Evolutionary conservation across 345 rosid species (phyloP), one percentile per base, ranked within the genome.

Genomic region (Psidium friedrichsthalianum): DNA sequence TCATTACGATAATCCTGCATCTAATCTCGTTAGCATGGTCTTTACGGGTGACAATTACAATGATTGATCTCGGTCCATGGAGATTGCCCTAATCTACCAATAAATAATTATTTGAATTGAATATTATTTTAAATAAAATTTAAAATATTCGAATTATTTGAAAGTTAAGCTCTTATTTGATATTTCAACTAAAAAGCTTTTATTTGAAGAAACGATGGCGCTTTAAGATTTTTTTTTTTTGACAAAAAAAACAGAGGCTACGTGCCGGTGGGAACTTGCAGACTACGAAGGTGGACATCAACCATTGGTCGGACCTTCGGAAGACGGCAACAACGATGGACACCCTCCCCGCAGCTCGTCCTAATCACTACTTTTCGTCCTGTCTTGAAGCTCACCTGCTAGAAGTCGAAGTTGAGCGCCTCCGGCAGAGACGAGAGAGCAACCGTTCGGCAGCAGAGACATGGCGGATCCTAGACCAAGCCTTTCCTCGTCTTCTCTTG

Each of bases 91-190:
- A n/a, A n/a, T n/a, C n/a, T n/a, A n/a, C n/a, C n/a, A n/a, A n/a
- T n/a, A n/a, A n/a, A n/a, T 44, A 5, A 44, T 1, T 1, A 44
- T 44, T 1, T 6, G 1, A 44, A 44, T 1, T 44, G 8, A 5
- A 44, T 5, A 57, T 57, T 25, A 57, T 57, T 11, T 2, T 5
- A 25, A 12, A 25, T n/a, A 57, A 44, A 40, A 5, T 3, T 40
- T 40, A 3, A 40, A 44, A 6, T 44, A 5, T 6, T 44, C 8
- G 6, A 44, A 44, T 44, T 44, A 44, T 44, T 44, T 44, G 1
- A 44, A 44, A 44, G 1, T 44, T 8, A 44, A 44, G 8, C 47
- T 5, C 6, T 44, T 44, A 44, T 44, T 44, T 44, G 47, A 44
- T 36, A 36, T 36, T 36, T 36, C 36, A 36, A 36, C 36, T 2